Conservation (phyloP, 306 rosid species). For the Dalbergia cochinchinensis region DNA sequence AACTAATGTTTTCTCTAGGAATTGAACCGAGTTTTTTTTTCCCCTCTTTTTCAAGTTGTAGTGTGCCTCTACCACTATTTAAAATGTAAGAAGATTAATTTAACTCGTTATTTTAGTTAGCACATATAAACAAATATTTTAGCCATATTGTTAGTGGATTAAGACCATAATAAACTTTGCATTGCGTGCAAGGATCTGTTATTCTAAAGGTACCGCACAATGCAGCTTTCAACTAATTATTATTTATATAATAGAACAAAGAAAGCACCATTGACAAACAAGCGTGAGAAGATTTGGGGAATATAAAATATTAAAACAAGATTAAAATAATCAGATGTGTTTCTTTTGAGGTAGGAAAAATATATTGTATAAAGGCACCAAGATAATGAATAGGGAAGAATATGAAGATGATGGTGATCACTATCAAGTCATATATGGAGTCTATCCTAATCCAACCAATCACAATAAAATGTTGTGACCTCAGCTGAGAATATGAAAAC, state of each 20-base stretch:
- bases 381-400: not conserved
- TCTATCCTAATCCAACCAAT: slow-evolving; percentile 57
- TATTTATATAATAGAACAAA: slow-evolving; percentile 14
- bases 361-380: not conserved
- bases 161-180: slow-evolving; percentile 36
- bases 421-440: slow-evolving; percentile 3
- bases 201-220: slow-evolving; percentile 22
- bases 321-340: not conserved
- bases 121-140: slow-evolving; percentile 39
- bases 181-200: slow-evolving; percentile 40
- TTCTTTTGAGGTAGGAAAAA: not conserved
- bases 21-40: too few relatives aligned
- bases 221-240: slow-evolving; percentile 15
- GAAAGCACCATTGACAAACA: slow-evolving; percentile 26
- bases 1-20: too few relatives aligned
- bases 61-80: too few relatives aligned
- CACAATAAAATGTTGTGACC: slow-evolving; percentile 43
- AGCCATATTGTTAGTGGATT: slow-evolving; percentile 55
- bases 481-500: slow-evolving; percentile 46
- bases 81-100: too few relatives aligned
- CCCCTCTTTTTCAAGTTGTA: too few relatives aligned
- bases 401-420: not conserved
- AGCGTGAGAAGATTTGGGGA: slow-evolving; percentile 47
- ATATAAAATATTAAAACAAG: slow-evolving; percentile 6
- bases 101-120: not conserved